phyloP scores from a whole-genome alignment of 805 yeast species.

The Cyberlindnera euphorbiae region DNA sequence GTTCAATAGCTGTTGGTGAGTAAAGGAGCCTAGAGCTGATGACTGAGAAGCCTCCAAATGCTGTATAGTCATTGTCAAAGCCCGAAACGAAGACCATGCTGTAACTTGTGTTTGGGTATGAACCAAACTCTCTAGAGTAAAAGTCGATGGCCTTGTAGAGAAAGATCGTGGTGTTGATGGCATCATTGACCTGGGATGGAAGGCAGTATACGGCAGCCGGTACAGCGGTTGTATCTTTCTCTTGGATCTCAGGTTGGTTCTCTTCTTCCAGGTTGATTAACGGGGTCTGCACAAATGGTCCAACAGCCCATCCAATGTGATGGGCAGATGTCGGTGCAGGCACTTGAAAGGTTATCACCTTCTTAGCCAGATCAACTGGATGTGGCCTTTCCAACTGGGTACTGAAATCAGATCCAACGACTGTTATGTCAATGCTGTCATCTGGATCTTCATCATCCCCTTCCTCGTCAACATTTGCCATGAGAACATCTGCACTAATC shows the following conservation, averaged over 20 bases:
- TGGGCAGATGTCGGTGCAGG: conserved; percentile 89
- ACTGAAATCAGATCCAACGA: conserved; percentile 66
- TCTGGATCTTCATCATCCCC: conserved; percentile 29
- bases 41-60: conserved; percentile 72
- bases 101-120: conserved; percentile 85
- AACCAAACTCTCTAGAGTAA: conserved; percentile 83
- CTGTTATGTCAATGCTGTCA: conserved; percentile 46
- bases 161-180: conserved; percentile 69
- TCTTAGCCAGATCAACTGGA: conserved; percentile 68
- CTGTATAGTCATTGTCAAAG: conserved; percentile 42
- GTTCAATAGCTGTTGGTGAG: conserved; percentile 72
- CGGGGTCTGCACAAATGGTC: conserved; percentile 69
- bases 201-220: conserved; percentile 60
- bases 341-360: conserved; percentile 65
- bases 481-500: conserved; percentile 24
- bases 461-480: conserved; percentile 24
- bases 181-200: conserved; percentile 52
- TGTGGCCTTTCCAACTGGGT: conserved; percentile 70
- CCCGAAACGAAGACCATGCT: conserved; percentile 70
- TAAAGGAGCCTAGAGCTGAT: conserved; percentile 60
- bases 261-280: conserved; percentile 41
- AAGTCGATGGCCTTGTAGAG: conserved; percentile 76
- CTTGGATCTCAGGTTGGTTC: conserved; percentile 29
- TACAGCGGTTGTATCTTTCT: conserved; percentile 36
- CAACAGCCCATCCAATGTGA: conserved; percentile 92